These are phyloP conservation scores for Euphorbia schlechtendalii DNA, from an alignment of 441 rosid genomes.

Conservation along the genomic window DNA sequence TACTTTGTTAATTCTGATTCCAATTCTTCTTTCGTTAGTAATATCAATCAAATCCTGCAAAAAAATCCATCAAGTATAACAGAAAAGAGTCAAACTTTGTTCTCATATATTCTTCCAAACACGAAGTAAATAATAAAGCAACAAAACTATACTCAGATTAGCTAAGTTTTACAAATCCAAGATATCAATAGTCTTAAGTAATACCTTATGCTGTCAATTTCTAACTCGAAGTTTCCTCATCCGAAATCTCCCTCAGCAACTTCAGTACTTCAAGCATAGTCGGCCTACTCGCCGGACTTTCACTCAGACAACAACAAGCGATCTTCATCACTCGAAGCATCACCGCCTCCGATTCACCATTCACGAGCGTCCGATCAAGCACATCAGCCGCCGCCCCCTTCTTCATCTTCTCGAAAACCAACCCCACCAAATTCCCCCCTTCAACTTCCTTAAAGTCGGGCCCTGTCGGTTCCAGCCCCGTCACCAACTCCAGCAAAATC, in stretches of 20 bases:
- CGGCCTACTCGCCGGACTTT: constrained; percentile 68
- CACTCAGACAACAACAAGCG: constrained; percentile 55
- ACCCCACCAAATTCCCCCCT: constrained; percentile 90
- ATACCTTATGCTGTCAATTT: constrained; percentile 2
- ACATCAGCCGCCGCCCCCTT: constrained; percentile 58
- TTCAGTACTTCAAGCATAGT: constrained; percentile 66
- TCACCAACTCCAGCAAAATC: constrained; percentile 73
- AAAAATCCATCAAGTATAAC: no score
- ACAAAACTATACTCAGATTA: no score
- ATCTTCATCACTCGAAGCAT: constrained; percentile 70
- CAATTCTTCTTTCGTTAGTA: no score
- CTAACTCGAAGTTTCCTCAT: background rate
- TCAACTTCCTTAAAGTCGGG: constrained; percentile 86
- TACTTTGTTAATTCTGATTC: no score
- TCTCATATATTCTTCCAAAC: no score
- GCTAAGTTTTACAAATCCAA: constrained; percentile 2
- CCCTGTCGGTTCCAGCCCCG: constrained; percentile 91
- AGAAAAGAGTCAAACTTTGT: no score
- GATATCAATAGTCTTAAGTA: constrained; percentile 8
- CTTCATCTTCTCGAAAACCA: constrained; percentile 70
- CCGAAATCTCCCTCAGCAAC: constrained; percentile 41
- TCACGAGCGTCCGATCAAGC: constrained; percentile 48
- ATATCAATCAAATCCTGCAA: no score
- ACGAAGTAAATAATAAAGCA: no score
- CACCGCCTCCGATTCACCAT: constrained; percentile 33